Percentiles rank a stretch among this genome's conserved stretches.
phyloP scores from a whole-genome alignment of 495 filamentous ascomycete species.

The Lentithecium fluviatile region DNA sequence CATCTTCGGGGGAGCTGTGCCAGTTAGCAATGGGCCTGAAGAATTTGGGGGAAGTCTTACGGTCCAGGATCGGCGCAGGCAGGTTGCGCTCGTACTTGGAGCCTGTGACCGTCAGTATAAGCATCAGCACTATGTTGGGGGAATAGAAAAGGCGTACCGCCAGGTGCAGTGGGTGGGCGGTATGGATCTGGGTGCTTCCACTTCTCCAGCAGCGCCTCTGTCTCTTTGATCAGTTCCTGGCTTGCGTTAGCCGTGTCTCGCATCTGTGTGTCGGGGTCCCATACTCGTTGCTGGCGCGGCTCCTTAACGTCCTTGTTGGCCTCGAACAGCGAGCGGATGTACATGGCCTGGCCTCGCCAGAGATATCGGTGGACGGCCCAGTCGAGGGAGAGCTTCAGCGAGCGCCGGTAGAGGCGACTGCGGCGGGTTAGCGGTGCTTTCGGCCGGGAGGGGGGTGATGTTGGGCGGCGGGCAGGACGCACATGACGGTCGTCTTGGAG shows the following conservation, averaged over 20 bases:
- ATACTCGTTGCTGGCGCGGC: conserved; percentile 82
- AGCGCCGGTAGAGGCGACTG: conserved; percentile 91
- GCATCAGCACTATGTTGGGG: neutral
- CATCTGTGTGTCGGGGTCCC: conserved; percentile 7
- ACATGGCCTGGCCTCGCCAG: conserved; percentile 93
- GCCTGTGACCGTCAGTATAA: conserved; percentile 50
- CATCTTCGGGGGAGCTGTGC: conserved; percentile 51
- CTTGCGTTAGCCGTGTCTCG: conserved; percentile 9
- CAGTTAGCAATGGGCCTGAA: neutral
- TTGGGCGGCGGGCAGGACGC: conserved; percentile 7
- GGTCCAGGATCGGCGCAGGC: conserved; percentile 70
- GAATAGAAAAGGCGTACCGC: conserved; percentile 62
- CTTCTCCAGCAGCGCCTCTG: conserved; percentile 80
- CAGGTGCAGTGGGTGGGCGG: conserved; percentile 80
- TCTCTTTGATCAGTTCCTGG: conserved; percentile 77
- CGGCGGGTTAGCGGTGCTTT: conserved; percentile 14
- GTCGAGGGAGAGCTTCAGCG: conserved; percentile 87
- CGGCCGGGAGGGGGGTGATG: neutral
- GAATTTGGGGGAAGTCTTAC: conserved; percentile 57
- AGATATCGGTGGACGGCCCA: conserved; percentile 88
- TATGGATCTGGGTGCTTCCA: conserved; percentile 99
- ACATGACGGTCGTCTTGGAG: conserved; percentile 27
- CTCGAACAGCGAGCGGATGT: conserved; percentile 94
- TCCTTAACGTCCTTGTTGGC: conserved; percentile 85
- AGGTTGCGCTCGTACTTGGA: conserved; percentile 97